Evolutionary conservation across 78 protist genomes (phyloP), one percentile per base, ranked within the genome.

Genomic region (Blattamonas nauphoetae): DNA sequence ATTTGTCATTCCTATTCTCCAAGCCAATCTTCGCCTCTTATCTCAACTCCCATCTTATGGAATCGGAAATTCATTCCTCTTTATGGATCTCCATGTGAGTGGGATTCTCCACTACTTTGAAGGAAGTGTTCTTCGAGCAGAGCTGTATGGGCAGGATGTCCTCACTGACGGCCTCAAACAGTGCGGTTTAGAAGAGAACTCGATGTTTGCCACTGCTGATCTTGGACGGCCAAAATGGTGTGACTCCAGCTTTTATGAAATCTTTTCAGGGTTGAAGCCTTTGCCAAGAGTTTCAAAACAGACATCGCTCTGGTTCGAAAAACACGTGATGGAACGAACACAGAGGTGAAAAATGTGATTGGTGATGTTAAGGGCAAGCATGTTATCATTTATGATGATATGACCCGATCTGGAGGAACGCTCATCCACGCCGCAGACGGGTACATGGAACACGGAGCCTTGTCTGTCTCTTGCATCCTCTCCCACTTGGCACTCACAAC

Each of bases 301-400:
- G 78, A 1, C 63, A 1, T 88, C 2, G 90, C 87, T 1, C 80
- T 88, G 1, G 45, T 88, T 1, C 2, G 86, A 34, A 88, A 88
- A 33, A 2, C 21, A 41, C n/a, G 90, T 45, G 63, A 1, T 29
- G 1, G 29, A 5, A 85, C 80, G 3, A 3, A 42, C 2, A 81
- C 86, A 34, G 2, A 81, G n/a, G 90, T 88, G 34, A 2, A 1
- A 0, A 35, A 71, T 11, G 87, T 88, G 34, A 81, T 88, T 6
- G 90, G 90, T 32, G 78, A 88, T 1, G 86, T 79, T 3, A 78
- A 81, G 34, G 90, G 90, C 3, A 81, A 41, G 78, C 42, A 1
- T 79, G 90, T 88, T 34, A 2, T 88, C 85, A 88, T 88, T 1
- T 88, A 44, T 71, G 90, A 88, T 88, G 90, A 88, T 71, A 88